These are phyloP conservation scores for Amaranthus palmeri DNA, from an alignment of 148 eudicot genomes.

Conservation along the genomic window DNA sequence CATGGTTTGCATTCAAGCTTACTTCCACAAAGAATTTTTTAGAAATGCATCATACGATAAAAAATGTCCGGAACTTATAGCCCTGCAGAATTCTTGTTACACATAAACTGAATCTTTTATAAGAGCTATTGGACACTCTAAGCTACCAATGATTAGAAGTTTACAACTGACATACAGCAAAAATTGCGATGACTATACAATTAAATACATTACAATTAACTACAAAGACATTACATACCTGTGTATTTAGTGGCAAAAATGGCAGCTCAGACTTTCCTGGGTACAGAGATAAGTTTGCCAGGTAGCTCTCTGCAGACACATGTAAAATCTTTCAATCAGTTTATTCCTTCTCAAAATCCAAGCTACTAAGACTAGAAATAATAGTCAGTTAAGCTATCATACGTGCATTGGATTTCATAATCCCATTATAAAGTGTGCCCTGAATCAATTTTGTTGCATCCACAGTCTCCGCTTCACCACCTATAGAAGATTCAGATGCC, in stretches of 20 bases:
- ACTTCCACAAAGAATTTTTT: too few species aligned
- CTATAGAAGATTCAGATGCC: constrained; percentile 52
- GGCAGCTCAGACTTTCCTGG: constrained; percentile 94
- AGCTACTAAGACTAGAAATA: background rate
- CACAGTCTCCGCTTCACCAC: constrained; percentile 43
- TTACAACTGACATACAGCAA: background rate
- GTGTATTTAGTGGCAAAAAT: constrained; percentile 81
- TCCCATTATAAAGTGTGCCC: constrained; percentile 67
- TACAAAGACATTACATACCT: constrained; percentile 37
- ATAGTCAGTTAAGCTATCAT: constrained; percentile 21
- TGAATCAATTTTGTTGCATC: constrained; percentile 52
- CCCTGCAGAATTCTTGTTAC: background rate
- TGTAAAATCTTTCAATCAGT: background rate
- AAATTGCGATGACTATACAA: background rate
- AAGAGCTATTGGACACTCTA: background rate
- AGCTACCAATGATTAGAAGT: background rate
- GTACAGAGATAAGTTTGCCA: constrained; percentile 88
- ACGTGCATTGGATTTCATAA: constrained; percentile 74
- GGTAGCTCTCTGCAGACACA: constrained; percentile 69
- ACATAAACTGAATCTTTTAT: background rate
- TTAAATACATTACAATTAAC: background rate
- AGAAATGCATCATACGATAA: too few species aligned
- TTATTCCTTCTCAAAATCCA: background rate
- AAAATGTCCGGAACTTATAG: background rate
- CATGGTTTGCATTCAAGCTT: too few species aligned